Evolutionary conservation across 2,329 filamentous ascomycete species (phyloP), one percentile per base, ranked within the genome.

Genomic region (Paecilomyces sp.): DNA sequence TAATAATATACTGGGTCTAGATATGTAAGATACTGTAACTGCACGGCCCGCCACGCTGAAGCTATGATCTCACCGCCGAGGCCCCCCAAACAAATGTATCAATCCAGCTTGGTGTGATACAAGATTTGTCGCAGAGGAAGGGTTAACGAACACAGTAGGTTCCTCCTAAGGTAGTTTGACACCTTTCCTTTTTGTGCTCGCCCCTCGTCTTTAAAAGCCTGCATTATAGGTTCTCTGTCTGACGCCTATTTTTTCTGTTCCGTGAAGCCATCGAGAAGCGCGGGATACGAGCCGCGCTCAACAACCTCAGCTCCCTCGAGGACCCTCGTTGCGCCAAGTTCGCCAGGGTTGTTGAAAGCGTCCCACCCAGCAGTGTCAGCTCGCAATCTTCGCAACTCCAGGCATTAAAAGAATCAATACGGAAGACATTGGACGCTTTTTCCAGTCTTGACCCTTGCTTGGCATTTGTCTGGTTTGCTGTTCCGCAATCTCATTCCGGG

Each of bases 31-130:
- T 47, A 47, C 15, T 7, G 41, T 47, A 47, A 47, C 18, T 18
- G n/a, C 15, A 47, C 15, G 41, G 18, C 18, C n/a, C 41, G 41
- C 41, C 24, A 31, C 33, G 25, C n/a, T 9, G 30, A 28, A 33
- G 54, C 55, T 36, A 56, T 56, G 55, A 56, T 41, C 33, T 56
- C 55, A 56, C 33, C n/a, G 54, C 51, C 24, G 51, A 53, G 51
- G 15, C 28, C 51, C 50, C 25, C 11, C 13, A 30, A 53, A 53
- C 22, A 53, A 25, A 28, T 53, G 24, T 22, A 25, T 30, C 51
- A 13, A 53, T 25, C 3, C 31, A 33, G 51, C 22, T 28, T 53
- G 51, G 51, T 53, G 51, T 53, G 51, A 53, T 30, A 53, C 51
- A 25, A 12, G 9, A 6, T 13, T 11, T 53, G 51, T 53, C 22